A percentile compares a stretch with the other conserved stretches of the same genome.
Evolutionary conservation across 2,329 filamentous ascomycete species (phyloP).

Genomic region (Tolypocladium tropicale): DNA sequence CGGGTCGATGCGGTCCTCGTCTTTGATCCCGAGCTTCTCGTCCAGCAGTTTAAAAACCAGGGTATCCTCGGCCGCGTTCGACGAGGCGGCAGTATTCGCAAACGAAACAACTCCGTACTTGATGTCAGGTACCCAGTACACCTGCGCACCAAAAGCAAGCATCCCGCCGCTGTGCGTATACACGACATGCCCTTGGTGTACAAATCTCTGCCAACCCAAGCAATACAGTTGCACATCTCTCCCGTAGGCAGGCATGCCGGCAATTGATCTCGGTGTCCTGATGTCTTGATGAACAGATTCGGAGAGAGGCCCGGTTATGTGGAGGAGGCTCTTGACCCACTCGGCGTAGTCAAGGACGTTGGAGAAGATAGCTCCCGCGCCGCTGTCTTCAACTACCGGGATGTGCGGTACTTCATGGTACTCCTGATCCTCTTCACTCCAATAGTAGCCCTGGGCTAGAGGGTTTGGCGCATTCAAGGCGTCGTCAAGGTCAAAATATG

Average conservation of each 20-base stretch:
- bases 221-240: constrained; percentile 15
- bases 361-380: constrained; percentile 32
- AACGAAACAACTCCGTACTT: background rate
- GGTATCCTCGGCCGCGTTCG: constrained; percentile 19
- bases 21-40: constrained; percentile 16
- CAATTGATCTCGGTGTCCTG: constrained; percentile 18
- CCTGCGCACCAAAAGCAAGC: constrained; percentile 14
- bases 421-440: constrained; percentile 15
- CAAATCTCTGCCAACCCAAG: constrained; percentile 18
- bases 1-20: constrained; percentile 10
- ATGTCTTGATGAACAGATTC: constrained; percentile 16
- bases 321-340: constrained; percentile 40
- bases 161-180: constrained; percentile 20
- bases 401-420: constrained; percentile 17
- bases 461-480: constrained; percentile 13
- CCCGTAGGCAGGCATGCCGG: background rate
- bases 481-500: constrained; percentile 6
- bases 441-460: constrained; percentile 34
- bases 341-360: constrained; percentile 38
- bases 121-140: constrained; percentile 16
- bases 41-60: constrained; percentile 18
- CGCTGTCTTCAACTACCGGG: constrained; percentile 19
- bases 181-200: constrained; percentile 15
- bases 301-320: constrained; percentile 14
- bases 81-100: constrained; percentile 3